These are phyloP conservation scores for Fonsecaea erecta DNA, from an alignment of 2,329 filamentous ascomycete genomes.

Conservation along the genomic window DNA sequence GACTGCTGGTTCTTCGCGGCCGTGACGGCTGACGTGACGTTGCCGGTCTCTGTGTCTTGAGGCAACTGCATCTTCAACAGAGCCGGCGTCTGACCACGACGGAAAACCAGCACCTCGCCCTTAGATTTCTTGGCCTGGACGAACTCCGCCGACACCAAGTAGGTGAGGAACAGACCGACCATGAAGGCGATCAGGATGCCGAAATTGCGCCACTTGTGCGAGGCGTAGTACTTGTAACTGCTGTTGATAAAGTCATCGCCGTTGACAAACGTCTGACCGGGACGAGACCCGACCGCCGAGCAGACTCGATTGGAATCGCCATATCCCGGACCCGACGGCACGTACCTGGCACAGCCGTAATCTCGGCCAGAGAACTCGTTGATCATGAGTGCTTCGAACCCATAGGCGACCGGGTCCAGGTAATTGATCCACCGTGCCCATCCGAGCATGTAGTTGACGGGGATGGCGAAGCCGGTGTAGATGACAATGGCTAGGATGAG, in stretches of 20 bases:
- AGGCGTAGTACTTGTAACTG: conserved; percentile 62
- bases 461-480: conserved; percentile 70
- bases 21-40: not conserved
- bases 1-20: not conserved
- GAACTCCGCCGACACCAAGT: conserved; percentile 69
- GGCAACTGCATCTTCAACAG: not conserved
- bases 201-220: conserved; percentile 71
- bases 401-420: conserved; percentile 69
- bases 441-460: conserved; percentile 60
- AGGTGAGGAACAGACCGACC: conserved; percentile 63
- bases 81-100: conserved; percentile 56
- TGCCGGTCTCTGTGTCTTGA: conserved; percentile 4
- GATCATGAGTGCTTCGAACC: conserved; percentile 64
- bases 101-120: conserved; percentile 77
- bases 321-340: conserved; percentile 64
- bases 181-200: conserved; percentile 71
- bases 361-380: conserved; percentile 63
- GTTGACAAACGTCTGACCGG: conserved; percentile 58
- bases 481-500: conserved; percentile 64
- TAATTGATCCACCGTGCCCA: conserved; percentile 73
- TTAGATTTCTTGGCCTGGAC: conserved; percentile 70
- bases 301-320: conserved; percentile 69
- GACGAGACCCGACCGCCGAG: conserved; percentile 56
- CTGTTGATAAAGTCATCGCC: conserved; percentile 63
- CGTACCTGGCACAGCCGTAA: conserved; percentile 60